These are phyloP conservation scores for Camellia granthamiana DNA, from an alignment of 148 eudicot species.

Conservation along the genomic window DNA sequence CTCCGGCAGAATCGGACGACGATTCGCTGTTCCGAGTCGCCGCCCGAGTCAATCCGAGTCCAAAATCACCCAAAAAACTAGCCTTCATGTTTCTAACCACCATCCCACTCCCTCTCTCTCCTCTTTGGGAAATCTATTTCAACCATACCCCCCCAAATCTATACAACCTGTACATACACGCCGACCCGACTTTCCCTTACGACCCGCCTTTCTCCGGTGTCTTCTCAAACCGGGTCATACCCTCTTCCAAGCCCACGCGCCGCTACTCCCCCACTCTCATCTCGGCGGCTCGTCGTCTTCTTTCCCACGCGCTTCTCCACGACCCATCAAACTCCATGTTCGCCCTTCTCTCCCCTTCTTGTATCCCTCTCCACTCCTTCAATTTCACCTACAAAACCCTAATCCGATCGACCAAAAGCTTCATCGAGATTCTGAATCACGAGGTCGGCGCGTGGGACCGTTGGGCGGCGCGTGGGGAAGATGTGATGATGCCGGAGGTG, in stretches of 20 bases:
- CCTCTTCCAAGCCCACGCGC: conserved; percentile 57
- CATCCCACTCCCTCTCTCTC: conserved; percentile 61
- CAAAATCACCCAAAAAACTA: conserved; percentile 32
- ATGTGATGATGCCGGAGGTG: conserved; percentile 76
- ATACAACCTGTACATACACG: conserved; percentile 79
- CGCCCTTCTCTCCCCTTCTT: conserved; percentile 61
- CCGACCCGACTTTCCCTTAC: conserved; percentile 42
- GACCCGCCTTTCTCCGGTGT: conserved; percentile 49
- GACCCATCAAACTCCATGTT: conserved; percentile 71
- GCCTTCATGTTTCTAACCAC: conserved; percentile 83
- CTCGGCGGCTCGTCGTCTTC: conserved; percentile 63
- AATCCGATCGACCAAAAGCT: conserved; percentile 38
- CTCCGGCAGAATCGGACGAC: conserved; percentile 30
- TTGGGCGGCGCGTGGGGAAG: conserved; percentile 83
- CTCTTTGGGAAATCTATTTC: conserved; percentile 75
- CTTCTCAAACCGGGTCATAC: conserved; percentile 56
- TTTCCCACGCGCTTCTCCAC: conserved; percentile 70
- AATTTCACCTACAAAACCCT: conserved; percentile 46
- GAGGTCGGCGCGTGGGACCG: conserved; percentile 54
- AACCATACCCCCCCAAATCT: conserved; percentile 27
- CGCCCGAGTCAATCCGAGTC: conserved; percentile 32
- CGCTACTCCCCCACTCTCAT: conserved; percentile 68
- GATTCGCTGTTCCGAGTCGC: conserved; percentile 42
- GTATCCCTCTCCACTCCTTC: conserved; percentile 79
- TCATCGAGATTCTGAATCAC: conserved; percentile 61